Conservation (phyloP, 495 filamentous ascomycete species). For the Clohesyomyces aquaticus region DNA sequence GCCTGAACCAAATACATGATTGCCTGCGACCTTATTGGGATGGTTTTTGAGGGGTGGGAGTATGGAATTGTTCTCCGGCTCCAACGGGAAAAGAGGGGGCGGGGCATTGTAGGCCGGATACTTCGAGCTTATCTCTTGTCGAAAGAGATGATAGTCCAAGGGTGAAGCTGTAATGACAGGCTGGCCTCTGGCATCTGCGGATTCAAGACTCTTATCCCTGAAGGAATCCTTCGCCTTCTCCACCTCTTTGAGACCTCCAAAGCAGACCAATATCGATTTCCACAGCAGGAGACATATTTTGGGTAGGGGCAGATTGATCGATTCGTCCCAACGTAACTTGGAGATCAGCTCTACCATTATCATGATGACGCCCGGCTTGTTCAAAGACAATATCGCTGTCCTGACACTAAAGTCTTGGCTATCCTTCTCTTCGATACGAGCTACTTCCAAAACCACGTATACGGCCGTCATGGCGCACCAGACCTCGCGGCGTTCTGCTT, state of each 20-base stretch:
- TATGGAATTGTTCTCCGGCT: constrained; percentile 86
- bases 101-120: constrained; percentile 96
- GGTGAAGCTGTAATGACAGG: constrained; percentile 85
- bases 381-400: constrained; percentile 48
- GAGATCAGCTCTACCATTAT: constrained; percentile 76
- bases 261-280: constrained; percentile 85
- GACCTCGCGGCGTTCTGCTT: constrained; percentile 45
- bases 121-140: constrained; percentile 98
- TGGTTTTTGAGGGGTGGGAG: constrained; percentile 82
- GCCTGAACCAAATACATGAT: constrained; percentile 38
- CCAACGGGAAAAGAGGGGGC: constrained; percentile 77
- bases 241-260: constrained; percentile 76
- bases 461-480: constrained; percentile 49
- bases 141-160: constrained; percentile 92
- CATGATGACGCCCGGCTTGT: constrained; percentile 71
- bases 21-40: constrained; percentile 53
- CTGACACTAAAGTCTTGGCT: constrained; percentile 31
- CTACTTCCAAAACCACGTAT: constrained; percentile 48
- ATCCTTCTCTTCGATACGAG: constrained; percentile 42
- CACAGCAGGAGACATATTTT: constrained; percentile 58
- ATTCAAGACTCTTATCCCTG: constrained; percentile 50
- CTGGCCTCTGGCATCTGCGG: constrained; percentile 51
- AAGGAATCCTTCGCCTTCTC: constrained; percentile 71
- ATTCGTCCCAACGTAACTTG: constrained; percentile 86
- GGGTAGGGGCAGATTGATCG: constrained; percentile 62